Base-by-base conservation (phyloP, 768 basidiomycete genomes). In the Cytidiella melzeri region DNA sequence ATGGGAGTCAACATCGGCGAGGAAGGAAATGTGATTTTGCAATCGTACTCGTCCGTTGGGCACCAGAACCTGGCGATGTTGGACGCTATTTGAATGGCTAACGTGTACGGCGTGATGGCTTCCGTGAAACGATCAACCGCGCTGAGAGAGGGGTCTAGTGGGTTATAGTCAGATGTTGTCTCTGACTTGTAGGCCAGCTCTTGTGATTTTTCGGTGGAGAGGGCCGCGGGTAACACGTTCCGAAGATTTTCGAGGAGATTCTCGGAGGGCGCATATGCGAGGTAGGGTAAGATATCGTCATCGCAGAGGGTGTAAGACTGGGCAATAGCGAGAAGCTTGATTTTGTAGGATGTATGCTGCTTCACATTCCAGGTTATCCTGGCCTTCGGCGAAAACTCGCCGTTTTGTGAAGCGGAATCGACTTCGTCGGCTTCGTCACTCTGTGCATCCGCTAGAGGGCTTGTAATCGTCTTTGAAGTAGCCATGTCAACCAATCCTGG, bases 41-140 rank as follows among this genome's bases (percentile, higher is more conserved):
- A 79, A 23, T 80, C 77, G 76, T 80, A 88, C 45, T 86, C 80
- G 50, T 89, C 87, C 4, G 84, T 84, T 1, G 85, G 73, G 28
- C 77, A 73, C 84, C 87, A 92, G 55, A 69, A 84, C 4, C 69
- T 69, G 34, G 81, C 77, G 3, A 91, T 56, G 34, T 73, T 71
- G 0, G 82, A 73, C 0, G 81, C 84, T 25, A 86, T 83, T 59
- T 92, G 83, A 10, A 90, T 66, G 3, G 87, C 88, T 13, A 86
- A 65, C 1, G 82, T 81, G 58, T 77, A 87, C 1, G 89, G 76
- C 1, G 79, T 73, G 5, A 77, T 73, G 5, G 83, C 79, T 1
- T 76, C 72, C 3, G 65, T 64, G 50, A 84, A 85, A 19, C 63
- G 57, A 23, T 46, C 27, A 3, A 19, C 27, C 21, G 34, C 15